Base-by-base conservation (phyloP, 306 rosid species). In the Citrullus mucosospermus region DNA sequence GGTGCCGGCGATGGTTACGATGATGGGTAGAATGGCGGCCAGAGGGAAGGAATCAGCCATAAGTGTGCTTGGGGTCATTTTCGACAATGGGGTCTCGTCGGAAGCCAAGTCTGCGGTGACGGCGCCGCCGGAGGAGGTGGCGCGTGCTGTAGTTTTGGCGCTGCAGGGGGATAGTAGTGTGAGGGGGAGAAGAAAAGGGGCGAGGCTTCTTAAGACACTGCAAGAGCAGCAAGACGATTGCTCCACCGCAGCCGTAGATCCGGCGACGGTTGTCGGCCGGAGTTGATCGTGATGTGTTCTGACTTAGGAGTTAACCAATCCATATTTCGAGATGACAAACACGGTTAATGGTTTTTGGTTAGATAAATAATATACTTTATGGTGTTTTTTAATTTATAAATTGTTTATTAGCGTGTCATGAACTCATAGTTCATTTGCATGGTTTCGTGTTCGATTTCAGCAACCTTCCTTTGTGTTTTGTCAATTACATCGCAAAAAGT, bases 41-140 rank as follows among this genome's bases (percentile, higher is more conserved):
- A 86, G 98, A 8, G 97, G 87, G 66, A 92, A 86, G 81, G 97
- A 95, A 81, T 95, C 89, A 50, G 97, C 97, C 0, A 89, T 94
- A 2, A 89, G 98, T n/a, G 92, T 94, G 20, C 81, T 94, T 36
- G 90, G 90, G 3, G 97, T 92, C 38, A 82, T 94, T 1, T 94
- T 88, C 60, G 86, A 86, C 0, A 86, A 83, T 10, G 82, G 8
- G 8, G 53, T 9, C 6, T 78, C 48, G 28, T 84, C 80, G 9
- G 87, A 79, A 13, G 74, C 11, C 7, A 79, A 81, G 4, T 68
- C 38, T 36, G 69, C 75, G 10, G 81, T 67, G 16, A 76, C 83
- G 11, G 93, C 97, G 1, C 97, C 98, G 15, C 87, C 97, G 0
- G 97, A 92, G 68, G 97, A 91, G 83, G 96, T 95, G 93, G 98